Evolutionary conservation across 305 asterid genomes (phyloP).

Genomic region (Fraxinus baroniana): DNA sequence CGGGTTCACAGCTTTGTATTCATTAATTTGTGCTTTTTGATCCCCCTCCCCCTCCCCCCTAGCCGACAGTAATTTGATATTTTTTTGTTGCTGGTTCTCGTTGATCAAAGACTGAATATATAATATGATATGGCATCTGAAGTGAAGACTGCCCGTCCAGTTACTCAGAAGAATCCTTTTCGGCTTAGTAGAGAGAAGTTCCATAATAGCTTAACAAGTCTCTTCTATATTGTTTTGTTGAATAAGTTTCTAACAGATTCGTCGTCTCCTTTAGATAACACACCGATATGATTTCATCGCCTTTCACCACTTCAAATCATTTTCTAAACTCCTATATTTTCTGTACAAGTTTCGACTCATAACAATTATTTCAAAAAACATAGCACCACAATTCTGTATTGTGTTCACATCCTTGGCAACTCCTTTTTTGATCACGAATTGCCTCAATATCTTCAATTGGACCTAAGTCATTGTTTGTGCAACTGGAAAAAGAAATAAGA

Average conservation of each 20-base stretch:
- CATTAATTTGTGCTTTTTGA: not conserved
- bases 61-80: not conserved
- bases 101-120: not conserved
- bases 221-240: not conserved
- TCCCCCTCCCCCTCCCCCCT: not conserved
- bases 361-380: not conserved
- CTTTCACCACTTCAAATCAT: not conserved
- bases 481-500: not conserved
- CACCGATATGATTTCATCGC: not conserved
- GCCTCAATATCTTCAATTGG: not conserved
- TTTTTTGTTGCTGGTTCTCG: conserved; percentile 1
- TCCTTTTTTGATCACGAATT: not conserved
- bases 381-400: not conserved
- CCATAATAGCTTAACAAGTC: not conserved
- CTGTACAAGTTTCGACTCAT: not conserved
- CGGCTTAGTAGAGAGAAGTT: not conserved
- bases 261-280: not conserved
- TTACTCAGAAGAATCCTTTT: not conserved
- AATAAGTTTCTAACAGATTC: not conserved
- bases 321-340: not conserved
- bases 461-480: not conserved
- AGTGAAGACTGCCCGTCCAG: not conserved
- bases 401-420: not conserved
- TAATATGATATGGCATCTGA: not conserved
- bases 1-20: not conserved